Percentiles rank a stretch among this genome's conserved stretches.
These are phyloP conservation scores for Coemansia sp. DNA, from an alignment of 192 early-diverging fungal species.

Conservation along the genomic window DNA sequence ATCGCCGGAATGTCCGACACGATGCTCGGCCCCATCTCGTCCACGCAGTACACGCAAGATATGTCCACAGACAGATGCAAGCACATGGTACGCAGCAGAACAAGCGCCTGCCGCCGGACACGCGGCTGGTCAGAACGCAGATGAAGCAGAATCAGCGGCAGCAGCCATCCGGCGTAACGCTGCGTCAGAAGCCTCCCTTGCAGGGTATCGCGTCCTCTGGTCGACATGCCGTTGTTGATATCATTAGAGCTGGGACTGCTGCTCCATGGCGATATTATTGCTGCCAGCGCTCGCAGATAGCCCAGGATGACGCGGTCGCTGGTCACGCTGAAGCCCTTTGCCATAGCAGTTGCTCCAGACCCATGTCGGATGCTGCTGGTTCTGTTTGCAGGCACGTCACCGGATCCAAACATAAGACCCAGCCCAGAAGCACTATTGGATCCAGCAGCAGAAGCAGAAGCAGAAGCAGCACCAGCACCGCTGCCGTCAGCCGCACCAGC, in stretches of 20 bases:
- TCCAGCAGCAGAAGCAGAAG: background rate
- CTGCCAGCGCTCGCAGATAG: slow-evolving; percentile 32
- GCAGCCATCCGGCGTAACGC: slow-evolving; percentile 19
- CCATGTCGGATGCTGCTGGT: slow-evolving; percentile 6
- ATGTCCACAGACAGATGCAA: slow-evolving; percentile 17
- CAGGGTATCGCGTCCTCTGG: background rate
- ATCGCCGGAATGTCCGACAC: slow-evolving; percentile 44
- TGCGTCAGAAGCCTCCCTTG: slow-evolving; percentile 18
- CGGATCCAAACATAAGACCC: slow-evolving; percentile 36
- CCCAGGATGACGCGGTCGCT: slow-evolving; percentile 37
- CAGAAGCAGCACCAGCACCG: background rate
- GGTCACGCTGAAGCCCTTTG: slow-evolving; percentile 5
- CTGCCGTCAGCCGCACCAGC: background rate
- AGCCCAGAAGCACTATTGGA: slow-evolving; percentile 21
- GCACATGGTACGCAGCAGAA: slow-evolving; percentile 39
- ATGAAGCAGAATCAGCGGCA: slow-evolving; percentile 43
- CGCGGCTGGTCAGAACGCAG: slow-evolving; percentile 31
- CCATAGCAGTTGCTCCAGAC: slow-evolving; percentile 5
- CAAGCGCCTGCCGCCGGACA: slow-evolving; percentile 41
- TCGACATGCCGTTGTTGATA: background rate
- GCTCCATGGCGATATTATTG: slow-evolving; percentile 11
- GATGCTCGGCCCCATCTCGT: slow-evolving; percentile 47
- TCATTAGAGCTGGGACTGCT: background rate
- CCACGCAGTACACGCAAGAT: slow-evolving; percentile 19
- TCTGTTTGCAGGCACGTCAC: background rate